Evolutionary conservation across 805 yeast genomes (phyloP).

Genomic region (Kodamaea neixiangensis): DNA sequence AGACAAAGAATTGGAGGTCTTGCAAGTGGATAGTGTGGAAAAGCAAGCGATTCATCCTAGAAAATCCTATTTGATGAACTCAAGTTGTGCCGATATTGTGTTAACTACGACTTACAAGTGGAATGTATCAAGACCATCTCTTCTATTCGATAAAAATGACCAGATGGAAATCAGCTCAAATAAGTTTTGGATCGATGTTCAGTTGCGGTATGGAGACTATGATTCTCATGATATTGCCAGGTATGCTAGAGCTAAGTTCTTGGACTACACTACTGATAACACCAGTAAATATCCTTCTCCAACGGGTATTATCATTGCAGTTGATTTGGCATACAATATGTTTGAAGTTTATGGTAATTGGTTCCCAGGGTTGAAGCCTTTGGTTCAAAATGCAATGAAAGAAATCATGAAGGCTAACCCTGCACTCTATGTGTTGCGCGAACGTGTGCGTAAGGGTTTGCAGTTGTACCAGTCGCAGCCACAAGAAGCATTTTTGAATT

Average conservation of each 20-base stretch:
- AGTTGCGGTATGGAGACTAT: conserved; percentile 92
- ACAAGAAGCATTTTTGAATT: conserved; percentile 85
- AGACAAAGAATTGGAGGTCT: conserved; percentile 80
- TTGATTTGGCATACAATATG: conserved; percentile 94
- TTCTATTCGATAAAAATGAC: conserved; percentile 72
- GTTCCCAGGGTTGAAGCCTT: conserved; percentile 92
- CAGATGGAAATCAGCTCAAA: conserved; percentile 55
- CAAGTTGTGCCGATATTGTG: conserved; percentile 90
- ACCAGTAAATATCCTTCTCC: conserved; percentile 87
- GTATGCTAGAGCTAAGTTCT: conserved; percentile 86
- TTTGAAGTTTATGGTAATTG: conserved; percentile 96
- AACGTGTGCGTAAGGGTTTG: conserved; percentile 89
- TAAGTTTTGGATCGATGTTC: conserved; percentile 94
- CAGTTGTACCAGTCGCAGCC: conserved; percentile 94
- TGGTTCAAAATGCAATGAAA: conserved; percentile 88
- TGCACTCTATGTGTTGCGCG: conserved; percentile 85
- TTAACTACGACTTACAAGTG: conserved; percentile 74
- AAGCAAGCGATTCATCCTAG: conserved; percentile 96
- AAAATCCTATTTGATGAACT: conserved; percentile 95
- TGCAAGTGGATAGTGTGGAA: conserved; percentile 82
- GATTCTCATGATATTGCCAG: conserved; percentile 96
- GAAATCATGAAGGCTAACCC: conserved; percentile 96
- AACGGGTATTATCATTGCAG: conserved; percentile 86
- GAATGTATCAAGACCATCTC: conserved; percentile 81
- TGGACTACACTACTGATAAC: conserved; percentile 90